phyloP scores from a whole-genome alignment of 2,329 filamentous ascomycete species.

The Lecanicillium sp. region DNA sequence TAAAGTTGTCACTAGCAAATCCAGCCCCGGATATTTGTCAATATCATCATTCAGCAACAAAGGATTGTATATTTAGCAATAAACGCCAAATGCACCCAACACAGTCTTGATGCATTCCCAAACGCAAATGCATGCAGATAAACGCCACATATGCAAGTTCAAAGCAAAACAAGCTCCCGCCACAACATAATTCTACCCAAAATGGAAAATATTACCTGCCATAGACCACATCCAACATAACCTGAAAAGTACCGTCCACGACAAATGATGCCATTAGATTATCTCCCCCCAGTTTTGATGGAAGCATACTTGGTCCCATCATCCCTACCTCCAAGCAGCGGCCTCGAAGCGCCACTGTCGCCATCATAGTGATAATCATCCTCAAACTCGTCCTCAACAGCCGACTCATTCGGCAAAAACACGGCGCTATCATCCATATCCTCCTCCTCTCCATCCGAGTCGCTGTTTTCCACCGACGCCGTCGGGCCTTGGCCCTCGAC shows the following conservation, averaged over 20 bases:
- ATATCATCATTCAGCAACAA: too few relatives aligned
- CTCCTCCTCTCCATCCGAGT: slow-evolving; percentile 23
- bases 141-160: too few relatives aligned
- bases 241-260: too few relatives aligned
- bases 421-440: slow-evolving; percentile 13
- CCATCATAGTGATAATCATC: slow-evolving; percentile 5
- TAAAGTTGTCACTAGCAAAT: too few relatives aligned
- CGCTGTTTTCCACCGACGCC: slow-evolving; percentile 20
- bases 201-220: too few relatives aligned
- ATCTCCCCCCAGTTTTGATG: not conserved
- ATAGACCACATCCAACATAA: too few relatives aligned
- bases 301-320: not conserved
- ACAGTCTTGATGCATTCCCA: too few relatives aligned
- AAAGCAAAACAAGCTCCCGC: too few relatives aligned
- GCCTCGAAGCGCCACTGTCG: slow-evolving; percentile 10
- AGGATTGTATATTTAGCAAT: too few relatives aligned
- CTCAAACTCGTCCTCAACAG: slow-evolving; percentile 15
- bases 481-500: slow-evolving; percentile 64
- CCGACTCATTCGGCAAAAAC: slow-evolving; percentile 15
- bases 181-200: too few relatives aligned
- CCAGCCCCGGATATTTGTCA: too few relatives aligned
- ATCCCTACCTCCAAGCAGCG: slow-evolving; percentile 9
- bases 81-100: too few relatives aligned
- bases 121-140: slow-evolving; percentile 1
- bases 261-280: not conserved